Evolutionary conservation across 305 asterid genomes (phyloP).

Genomic region (Fraxinus dipetala): DNA sequence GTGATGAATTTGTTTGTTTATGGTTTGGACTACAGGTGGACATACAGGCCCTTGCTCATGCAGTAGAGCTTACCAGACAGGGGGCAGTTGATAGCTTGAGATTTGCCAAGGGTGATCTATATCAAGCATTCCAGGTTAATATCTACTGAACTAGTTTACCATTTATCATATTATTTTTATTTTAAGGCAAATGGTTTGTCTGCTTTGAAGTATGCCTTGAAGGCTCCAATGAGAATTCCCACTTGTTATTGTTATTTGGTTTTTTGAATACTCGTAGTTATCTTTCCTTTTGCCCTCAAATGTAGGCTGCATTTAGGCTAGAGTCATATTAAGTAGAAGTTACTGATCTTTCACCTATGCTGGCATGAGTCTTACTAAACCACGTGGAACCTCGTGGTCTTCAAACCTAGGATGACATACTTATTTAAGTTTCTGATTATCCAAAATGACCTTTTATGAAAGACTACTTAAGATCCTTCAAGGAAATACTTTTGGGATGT

Average conservation of each 20-base stretch:
- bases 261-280: neutral
- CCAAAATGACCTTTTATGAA: neutral
- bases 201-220: slow-evolving; percentile 1
- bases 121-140: slow-evolving; percentile 89
- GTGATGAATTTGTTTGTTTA: slow-evolving; percentile 16
- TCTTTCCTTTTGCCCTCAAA: neutral
- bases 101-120: slow-evolving; percentile 83
- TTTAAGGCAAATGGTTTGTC: neutral
- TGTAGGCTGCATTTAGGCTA: neutral
- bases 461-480: neutral
- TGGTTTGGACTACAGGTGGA: slow-evolving; percentile 58
- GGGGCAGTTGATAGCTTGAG: slow-evolving; percentile 95
- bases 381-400: neutral
- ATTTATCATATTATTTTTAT: slow-evolving; percentile 1
- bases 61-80: slow-evolving; percentile 94
- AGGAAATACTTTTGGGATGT: neutral
- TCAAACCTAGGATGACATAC: neutral
- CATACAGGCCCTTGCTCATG: slow-evolving; percentile 98
- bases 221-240: neutral
- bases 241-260: neutral
- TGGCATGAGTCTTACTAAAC: neutral
- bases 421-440: neutral
- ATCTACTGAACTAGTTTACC: slow-evolving; percentile 13
- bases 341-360: neutral
- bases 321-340: neutral